Conservation (phyloP, 768 basidiomycete genomes). For the Pleurotus pulmonarius region DNA sequence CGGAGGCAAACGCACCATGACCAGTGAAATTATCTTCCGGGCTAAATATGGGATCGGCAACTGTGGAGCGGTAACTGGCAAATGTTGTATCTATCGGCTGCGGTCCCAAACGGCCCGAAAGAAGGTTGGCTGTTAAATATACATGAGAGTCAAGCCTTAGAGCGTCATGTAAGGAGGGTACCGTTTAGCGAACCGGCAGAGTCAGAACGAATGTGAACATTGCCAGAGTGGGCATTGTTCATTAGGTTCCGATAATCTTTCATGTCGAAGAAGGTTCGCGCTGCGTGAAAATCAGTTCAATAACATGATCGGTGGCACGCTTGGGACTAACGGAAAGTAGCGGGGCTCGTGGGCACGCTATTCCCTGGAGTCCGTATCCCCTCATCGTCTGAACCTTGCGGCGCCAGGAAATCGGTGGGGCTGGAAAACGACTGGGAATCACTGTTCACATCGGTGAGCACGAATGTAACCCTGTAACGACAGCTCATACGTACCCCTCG, state of each 20-base stretch:
- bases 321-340: not conserved
- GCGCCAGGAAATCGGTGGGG: not conserved
- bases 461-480: not conserved
- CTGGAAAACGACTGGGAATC: too few species aligned
- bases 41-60: constrained; percentile 2
- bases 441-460: too few species aligned
- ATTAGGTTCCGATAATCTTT: not conserved
- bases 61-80: not conserved
- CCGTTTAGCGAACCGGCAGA: not conserved
- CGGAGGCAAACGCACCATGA: not conserved
- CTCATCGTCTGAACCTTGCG: not conserved
- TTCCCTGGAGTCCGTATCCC: not conserved
- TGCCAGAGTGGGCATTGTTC: not conserved
- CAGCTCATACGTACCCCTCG: not conserved
- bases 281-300: not conserved
- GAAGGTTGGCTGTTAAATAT: not conserved
- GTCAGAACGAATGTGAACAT: constrained; percentile 1
- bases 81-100: not conserved
- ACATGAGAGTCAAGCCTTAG: not conserved
- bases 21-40: constrained; percentile 3
- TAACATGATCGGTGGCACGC: not conserved
- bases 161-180: not conserved
- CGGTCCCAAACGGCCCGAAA: not conserved
- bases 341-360: not conserved
- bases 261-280: not conserved